phyloP scores from a whole-genome alignment of 257 asterid genomes.

The Nicotiana tomentosiformis region DNA sequence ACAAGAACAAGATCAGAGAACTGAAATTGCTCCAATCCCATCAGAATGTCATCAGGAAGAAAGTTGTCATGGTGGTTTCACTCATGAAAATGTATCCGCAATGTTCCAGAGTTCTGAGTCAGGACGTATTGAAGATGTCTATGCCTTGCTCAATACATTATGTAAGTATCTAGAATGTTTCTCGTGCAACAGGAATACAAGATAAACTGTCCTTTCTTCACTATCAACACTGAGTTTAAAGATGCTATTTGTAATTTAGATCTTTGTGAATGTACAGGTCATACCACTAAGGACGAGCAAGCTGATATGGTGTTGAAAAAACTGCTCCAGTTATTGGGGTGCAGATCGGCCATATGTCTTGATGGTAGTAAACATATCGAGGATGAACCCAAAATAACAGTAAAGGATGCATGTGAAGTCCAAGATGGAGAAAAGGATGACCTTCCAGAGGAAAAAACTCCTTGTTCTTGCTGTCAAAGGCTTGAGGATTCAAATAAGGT shows the following conservation, averaged over 20 bases:
- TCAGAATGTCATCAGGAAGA: slow-evolving; percentile 12
- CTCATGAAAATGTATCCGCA: neutral
- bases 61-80: neutral
- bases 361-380: neutral
- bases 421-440: neutral
- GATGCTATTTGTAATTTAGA: neutral
- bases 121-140: neutral
- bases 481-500: slow-evolving; percentile 4
- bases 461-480: neutral
- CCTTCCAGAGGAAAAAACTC: neutral
- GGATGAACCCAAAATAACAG: slow-evolving; percentile 1
- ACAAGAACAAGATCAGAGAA: slow-evolving; percentile 8
- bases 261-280: slow-evolving; percentile 4
- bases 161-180: slow-evolving; percentile 11
- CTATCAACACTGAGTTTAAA: neutral
- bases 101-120: neutral
- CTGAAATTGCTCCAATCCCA: neutral
- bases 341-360: neutral
- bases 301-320: neutral
- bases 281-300: neutral
- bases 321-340: neutral
- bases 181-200: neutral
- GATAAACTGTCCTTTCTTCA: neutral
- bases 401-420: neutral
- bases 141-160: slow-evolving; percentile 3